Conservation (phyloP, 1,284 basidiomycete species). For the Lentinula novae-zelandiae region DNA sequence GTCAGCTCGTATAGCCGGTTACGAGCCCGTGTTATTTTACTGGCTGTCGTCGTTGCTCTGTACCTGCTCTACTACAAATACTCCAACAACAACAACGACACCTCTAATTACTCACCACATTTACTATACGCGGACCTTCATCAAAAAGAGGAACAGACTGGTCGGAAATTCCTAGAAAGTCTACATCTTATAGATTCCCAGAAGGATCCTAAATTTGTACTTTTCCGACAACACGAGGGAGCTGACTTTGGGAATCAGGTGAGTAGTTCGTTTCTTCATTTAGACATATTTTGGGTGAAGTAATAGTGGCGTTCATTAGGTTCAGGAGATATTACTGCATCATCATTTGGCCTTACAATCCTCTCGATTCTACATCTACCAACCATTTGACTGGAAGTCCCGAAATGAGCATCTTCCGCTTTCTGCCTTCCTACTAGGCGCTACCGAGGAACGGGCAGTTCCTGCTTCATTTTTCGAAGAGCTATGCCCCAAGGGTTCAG, state of each 20-base stretch:
- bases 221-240: slow-evolving; percentile 39
- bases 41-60: not conserved
- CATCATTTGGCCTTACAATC: slow-evolving; percentile 38
- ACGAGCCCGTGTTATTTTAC: not conserved
- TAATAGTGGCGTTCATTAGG: slow-evolving; percentile 23
- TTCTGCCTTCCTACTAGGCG: slow-evolving; percentile 36
- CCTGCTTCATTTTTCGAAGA: slow-evolving; percentile 32
- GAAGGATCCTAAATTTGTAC: slow-evolving; percentile 31
- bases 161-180: slow-evolving; percentile 5
- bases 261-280: slow-evolving; percentile 8
- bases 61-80: not conserved
- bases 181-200: slow-evolving; percentile 13
- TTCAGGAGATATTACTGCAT: slow-evolving; percentile 40
- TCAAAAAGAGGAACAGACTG: not conserved
- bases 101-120: slow-evolving; percentile 2
- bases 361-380: slow-evolving; percentile 37
- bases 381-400: slow-evolving; percentile 40
- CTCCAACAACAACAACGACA: not conserved
- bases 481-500: slow-evolving; percentile 29
- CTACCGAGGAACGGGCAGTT: slow-evolving; percentile 29
- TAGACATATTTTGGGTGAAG: not conserved
- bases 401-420: slow-evolving; percentile 33
- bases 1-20: not conserved
- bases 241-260: slow-evolving; percentile 46
- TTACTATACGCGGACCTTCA: slow-evolving; percentile 1